Evolutionary conservation across 2,329 filamentous ascomycete species (phyloP).

Genomic region (Neonectria punicea): DNA sequence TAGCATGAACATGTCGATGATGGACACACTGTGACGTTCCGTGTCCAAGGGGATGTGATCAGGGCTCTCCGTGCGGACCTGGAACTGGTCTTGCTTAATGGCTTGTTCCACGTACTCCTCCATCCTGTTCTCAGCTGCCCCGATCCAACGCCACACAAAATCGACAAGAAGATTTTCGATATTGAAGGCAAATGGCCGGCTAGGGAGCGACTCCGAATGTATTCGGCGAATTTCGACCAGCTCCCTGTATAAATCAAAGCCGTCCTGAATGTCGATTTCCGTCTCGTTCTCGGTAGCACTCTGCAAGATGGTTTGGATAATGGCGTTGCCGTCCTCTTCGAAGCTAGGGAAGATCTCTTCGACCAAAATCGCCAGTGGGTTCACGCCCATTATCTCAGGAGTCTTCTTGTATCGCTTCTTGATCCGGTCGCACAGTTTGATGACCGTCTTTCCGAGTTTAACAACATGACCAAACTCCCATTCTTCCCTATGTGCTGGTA

Average conservation of each 20-base stretch:
- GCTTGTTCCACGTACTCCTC: slow-evolving; percentile 88
- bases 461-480: slow-evolving; percentile 96
- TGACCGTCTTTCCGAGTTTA: slow-evolving; percentile 85
- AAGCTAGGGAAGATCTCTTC: slow-evolving; percentile 89
- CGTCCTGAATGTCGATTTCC: slow-evolving; percentile 89
- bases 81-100: slow-evolving; percentile 89
- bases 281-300: slow-evolving; percentile 74
- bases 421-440: slow-evolving; percentile 86
- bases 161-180: slow-evolving; percentile 87
- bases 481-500: slow-evolving; percentile 81
- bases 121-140: slow-evolving; percentile 81
- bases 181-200: slow-evolving; percentile 82
- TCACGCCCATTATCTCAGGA: slow-evolving; percentile 83
- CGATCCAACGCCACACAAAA: slow-evolving; percentile 97
- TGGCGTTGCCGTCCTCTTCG: slow-evolving; percentile 86
- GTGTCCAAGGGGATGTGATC: slow-evolving; percentile 76
- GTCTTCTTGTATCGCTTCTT: slow-evolving; percentile 92
- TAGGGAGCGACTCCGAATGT: slow-evolving; percentile 79
- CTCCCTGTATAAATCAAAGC: slow-evolving; percentile 92
- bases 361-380: slow-evolving; percentile 75
- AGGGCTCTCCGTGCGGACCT: slow-evolving; percentile 73
- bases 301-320: slow-evolving; percentile 83
- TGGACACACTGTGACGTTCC: slow-evolving; percentile 90
- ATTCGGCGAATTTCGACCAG: slow-evolving; percentile 86
- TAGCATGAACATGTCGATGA: slow-evolving; percentile 92